Percentiles rank a stretch among this genome's conserved stretches.
phyloP scores from a whole-genome alignment of 345 rosid species.

The Moricandia moricandioides region DNA sequence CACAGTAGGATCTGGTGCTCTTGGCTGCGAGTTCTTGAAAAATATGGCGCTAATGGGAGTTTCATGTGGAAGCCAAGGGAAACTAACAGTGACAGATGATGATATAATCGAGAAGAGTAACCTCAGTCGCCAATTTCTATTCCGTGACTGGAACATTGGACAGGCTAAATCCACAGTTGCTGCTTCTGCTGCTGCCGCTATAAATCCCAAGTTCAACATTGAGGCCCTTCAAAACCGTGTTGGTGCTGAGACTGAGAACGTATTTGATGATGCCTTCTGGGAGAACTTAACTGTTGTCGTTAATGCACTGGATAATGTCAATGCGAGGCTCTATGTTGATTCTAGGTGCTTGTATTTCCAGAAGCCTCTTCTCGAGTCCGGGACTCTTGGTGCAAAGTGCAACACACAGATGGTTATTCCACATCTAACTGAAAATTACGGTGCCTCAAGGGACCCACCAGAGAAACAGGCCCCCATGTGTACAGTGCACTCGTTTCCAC shows the following conservation, averaged over 20 bases:
- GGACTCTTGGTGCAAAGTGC: slow-evolving; percentile 97
- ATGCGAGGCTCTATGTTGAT: slow-evolving; percentile 96
- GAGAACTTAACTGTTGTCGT: slow-evolving; percentile 77
- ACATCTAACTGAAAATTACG: slow-evolving; percentile 95
- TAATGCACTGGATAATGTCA: slow-evolving; percentile 94
- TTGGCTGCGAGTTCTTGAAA: slow-evolving; percentile 96
- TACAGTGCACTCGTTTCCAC: slow-evolving; percentile 98
- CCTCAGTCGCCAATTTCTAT: slow-evolving; percentile 96
- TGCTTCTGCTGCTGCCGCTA: slow-evolving; percentile 80
- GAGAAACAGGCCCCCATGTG: slow-evolving; percentile 99
- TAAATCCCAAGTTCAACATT: slow-evolving; percentile 70
- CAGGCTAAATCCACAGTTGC: slow-evolving; percentile 99
- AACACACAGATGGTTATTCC: slow-evolving; percentile 99
- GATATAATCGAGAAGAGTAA: slow-evolving; percentile 99
- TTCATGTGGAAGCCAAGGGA: slow-evolving; percentile 77
- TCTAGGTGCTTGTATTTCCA: slow-evolving; percentile 96
- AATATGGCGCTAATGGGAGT: slow-evolving; percentile 96
- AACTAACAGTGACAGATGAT: slow-evolving; percentile 93
- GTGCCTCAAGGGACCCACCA: slow-evolving; percentile 99
- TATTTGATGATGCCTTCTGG: slow-evolving; percentile 89
- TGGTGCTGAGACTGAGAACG: slow-evolving; percentile 89
- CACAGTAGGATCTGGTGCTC: slow-evolving; percentile 94
- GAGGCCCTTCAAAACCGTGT: slow-evolving; percentile 97
- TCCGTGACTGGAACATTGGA: slow-evolving; percentile 99
- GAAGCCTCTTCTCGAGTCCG: slow-evolving; percentile 99